phyloP scores from a whole-genome alignment of 805 yeast genomes.

The Scheffersomyces spartinae region DNA sequence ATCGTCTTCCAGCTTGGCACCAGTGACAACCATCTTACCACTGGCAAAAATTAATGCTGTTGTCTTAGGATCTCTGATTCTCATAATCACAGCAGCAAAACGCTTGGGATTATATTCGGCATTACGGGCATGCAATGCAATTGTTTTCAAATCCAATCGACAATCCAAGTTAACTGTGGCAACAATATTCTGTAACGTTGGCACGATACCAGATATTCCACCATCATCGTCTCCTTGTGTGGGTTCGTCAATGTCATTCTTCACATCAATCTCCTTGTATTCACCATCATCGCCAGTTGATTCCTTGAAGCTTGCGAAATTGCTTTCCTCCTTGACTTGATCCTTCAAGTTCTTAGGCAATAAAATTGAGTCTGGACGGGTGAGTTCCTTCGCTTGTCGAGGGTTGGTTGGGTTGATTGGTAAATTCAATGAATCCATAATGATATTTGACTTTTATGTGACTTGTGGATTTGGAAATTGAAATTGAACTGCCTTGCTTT shows the following conservation, averaged over 20 bases:
- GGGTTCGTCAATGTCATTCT: conserved; percentile 22
- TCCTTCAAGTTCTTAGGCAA: no score
- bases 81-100: conserved; percentile 98
- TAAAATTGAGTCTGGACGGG: no score
- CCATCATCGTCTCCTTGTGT: conserved; percentile 45
- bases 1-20: conserved; percentile 98
- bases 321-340: no score
- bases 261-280: no score
- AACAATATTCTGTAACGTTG: conserved; percentile 89
- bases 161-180: conserved; percentile 97
- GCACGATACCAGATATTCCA: conserved; percentile 90
- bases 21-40: conserved; percentile 99
- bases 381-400: no score
- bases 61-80: conserved; percentile 97
- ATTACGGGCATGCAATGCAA: conserved; percentile 96
- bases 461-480: no score
- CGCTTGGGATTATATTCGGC: conserved; percentile 98
- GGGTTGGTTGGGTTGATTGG: no score
- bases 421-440: no score
- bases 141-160: conserved; percentile 89
- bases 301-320: no score
- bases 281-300: no score
- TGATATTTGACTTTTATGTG: no score
- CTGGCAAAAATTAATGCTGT: conserved; percentile 97
- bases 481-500: no score